Conservation (phyloP, 2,329 filamentous ascomycete genomes). For the Ophiocordyceps camponoti-leonardi region DNA sequence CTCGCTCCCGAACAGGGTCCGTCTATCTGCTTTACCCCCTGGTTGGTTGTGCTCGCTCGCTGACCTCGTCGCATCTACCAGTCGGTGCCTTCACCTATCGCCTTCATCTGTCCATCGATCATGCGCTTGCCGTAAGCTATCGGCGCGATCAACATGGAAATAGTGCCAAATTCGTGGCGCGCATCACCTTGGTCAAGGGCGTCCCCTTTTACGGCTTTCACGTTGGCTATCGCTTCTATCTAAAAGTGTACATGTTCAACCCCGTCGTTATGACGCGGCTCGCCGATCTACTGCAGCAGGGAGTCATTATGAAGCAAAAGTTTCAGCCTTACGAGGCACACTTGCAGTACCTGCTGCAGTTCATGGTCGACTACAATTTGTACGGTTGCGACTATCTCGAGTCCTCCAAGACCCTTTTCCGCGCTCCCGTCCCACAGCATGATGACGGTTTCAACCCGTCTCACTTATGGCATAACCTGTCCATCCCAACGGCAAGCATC, state of each 20-base stretch:
- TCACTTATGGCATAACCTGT: constrained; percentile 67
- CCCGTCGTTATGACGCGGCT: constrained; percentile 75
- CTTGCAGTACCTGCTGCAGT: constrained; percentile 80
- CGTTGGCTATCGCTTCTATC: constrained; percentile 77
- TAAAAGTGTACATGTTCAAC: constrained; percentile 91
- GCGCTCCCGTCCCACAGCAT: constrained; percentile 55
- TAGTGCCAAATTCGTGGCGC: constrained; percentile 58
- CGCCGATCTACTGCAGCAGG: constrained; percentile 73
- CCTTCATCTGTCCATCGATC: constrained; percentile 76
- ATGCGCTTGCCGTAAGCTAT: constrained; percentile 74
- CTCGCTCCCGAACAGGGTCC: constrained; percentile 50
- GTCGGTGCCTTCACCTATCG: constrained; percentile 61
- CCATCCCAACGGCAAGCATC: constrained; percentile 34
- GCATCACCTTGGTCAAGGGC: constrained; percentile 83
- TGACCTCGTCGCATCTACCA: constrained; percentile 13
- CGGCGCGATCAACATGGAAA: constrained; percentile 56
- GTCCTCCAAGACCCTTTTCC: constrained; percentile 52
- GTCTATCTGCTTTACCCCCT: constrained; percentile 7
- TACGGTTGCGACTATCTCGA: constrained; percentile 86
- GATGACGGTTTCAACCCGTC: constrained; percentile 38
- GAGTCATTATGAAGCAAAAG: constrained; percentile 63
- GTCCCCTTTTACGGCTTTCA: constrained; percentile 92
- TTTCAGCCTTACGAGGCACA: constrained; percentile 94
- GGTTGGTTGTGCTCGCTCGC: neutral
- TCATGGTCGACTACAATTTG: constrained; percentile 97